Conservation (phyloP, 2,329 filamentous ascomycete species). For the Aureobasidium sp. region DNA sequence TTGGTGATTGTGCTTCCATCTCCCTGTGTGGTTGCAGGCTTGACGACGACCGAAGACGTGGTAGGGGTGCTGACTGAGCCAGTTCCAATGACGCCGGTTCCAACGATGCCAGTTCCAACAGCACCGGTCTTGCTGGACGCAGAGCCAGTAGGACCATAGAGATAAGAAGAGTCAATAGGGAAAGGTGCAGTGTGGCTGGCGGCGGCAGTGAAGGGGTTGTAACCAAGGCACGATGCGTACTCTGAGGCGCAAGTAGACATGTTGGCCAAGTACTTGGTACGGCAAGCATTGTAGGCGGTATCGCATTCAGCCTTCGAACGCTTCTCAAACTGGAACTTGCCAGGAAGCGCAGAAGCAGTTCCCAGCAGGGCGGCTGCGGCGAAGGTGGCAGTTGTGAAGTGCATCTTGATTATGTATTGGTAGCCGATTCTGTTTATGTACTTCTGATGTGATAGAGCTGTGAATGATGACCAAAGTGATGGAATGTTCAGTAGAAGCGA, state of each 20-base stretch:
- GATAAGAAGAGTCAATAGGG: not conserved
- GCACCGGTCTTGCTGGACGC: not conserved
- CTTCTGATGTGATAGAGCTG: not conserved
- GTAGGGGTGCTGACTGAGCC: slow-evolving; percentile 15
- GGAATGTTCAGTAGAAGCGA: not conserved
- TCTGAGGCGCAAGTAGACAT: slow-evolving; percentile 14
- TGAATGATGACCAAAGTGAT: not conserved
- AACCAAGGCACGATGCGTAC: slow-evolving; percentile 18
- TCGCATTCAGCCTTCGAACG: slow-evolving; percentile 1
- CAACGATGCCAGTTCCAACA: not conserved
- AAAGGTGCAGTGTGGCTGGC: not conserved
- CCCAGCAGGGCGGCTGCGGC: slow-evolving; percentile 5
- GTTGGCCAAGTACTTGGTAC: slow-evolving; percentile 5
- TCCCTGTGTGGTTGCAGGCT: not conserved
- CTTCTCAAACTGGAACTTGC: slow-evolving; percentile 9
- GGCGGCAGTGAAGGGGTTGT: slow-evolving; percentile 14
- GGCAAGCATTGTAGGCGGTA: not conserved
- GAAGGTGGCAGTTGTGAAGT: not conserved
- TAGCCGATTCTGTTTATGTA: not conserved
- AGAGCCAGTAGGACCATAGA: not conserved
- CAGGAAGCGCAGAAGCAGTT: slow-evolving; percentile 10
- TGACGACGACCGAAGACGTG: slow-evolving; percentile 1
- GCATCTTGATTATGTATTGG: slow-evolving; percentile 4
- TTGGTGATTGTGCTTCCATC: not conserved
- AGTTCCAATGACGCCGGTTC: not conserved